phyloP scores from a whole-genome alignment of 176 grass and related monocot genomes.

The Carex myosuroides region DNA sequence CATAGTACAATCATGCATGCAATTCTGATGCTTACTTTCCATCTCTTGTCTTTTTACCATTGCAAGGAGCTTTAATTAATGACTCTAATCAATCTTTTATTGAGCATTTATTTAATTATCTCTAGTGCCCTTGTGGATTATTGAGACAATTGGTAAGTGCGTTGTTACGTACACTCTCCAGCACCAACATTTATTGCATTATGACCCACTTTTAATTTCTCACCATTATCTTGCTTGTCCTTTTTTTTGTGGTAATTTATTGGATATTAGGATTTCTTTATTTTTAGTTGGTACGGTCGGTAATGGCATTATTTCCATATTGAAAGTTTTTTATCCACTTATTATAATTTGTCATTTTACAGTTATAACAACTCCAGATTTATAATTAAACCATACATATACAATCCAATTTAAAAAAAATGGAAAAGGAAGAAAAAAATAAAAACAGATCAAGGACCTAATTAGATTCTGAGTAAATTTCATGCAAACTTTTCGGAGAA shows the following conservation, averaged over 20 bases:
- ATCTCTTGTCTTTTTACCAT: not conserved
- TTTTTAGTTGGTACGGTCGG: not conserved
- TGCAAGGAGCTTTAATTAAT: not conserved
- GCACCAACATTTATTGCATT: not conserved
- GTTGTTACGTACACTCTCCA: not conserved
- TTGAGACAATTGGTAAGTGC: not conserved
- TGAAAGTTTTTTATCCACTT: not conserved
- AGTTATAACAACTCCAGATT: not conserved
- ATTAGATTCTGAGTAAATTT: not conserved
- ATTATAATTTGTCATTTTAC: not conserved
- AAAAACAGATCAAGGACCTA: not conserved
- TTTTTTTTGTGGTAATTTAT: not conserved
- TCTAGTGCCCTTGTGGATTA: not conserved
- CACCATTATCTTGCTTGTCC: not conserved
- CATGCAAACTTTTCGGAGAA: not conserved
- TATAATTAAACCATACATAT: not conserved
- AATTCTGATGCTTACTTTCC: conserved; percentile 22
- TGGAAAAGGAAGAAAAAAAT: no score
- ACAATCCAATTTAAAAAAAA: not conserved
- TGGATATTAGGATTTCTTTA: not conserved
- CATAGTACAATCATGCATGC: conserved; percentile 23
- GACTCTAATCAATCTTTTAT: not conserved
- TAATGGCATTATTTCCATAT: not conserved
- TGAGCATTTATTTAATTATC: not conserved
- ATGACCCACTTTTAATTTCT: not conserved